These are phyloP conservation scores for Pichia manshurica DNA, from an alignment of 805 yeast species.

Conservation along the genomic window DNA sequence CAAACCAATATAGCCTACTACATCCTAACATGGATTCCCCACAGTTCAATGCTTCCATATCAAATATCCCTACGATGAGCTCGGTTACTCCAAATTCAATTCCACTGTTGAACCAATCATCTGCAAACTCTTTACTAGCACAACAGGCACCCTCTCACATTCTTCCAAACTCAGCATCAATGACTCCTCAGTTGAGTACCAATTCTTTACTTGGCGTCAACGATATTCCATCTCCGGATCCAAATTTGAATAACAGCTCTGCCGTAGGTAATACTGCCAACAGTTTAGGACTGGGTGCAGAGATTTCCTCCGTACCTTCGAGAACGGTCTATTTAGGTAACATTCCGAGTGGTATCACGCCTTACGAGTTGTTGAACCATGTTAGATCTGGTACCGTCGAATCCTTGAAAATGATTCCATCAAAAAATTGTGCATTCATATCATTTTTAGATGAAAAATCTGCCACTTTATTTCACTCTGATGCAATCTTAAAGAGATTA, in stretches of 20 bases:
- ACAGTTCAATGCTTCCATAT: conserved; percentile 4
- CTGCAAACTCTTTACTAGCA: conserved; percentile 1
- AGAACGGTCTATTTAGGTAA: conserved; percentile 90
- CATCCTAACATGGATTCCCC: conserved; percentile 4
- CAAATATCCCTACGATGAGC: background rate
- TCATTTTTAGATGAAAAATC: conserved; percentile 85
- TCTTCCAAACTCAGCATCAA: conserved; percentile 5
- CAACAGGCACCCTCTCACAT: background rate
- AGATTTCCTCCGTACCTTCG: conserved; percentile 33
- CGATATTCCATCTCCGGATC: conserved; percentile 6
- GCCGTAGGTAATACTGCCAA: background rate
- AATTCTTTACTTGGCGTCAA: conserved; percentile 8
- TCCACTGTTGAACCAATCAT: conserved; percentile 2
- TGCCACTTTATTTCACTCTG: conserved; percentile 88
- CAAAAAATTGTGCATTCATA: conserved; percentile 83
- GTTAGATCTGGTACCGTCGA: conserved; percentile 89
- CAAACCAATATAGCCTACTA: conserved; percentile 1
- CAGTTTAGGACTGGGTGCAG: background rate
- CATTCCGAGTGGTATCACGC: conserved; percentile 73
- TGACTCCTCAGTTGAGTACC: conserved; percentile 17
- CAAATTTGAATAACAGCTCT: background rate
- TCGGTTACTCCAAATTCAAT: conserved; percentile 1
- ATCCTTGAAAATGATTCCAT: conserved; percentile 68
- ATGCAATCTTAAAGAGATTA: conserved; percentile 79
- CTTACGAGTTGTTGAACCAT: conserved; percentile 79